Percentiles rank a stretch among this genome's conserved stretches.
phyloP scores from a whole-genome alignment of 164 flowering plant species.

The Chimonanthus salicifolius region DNA sequence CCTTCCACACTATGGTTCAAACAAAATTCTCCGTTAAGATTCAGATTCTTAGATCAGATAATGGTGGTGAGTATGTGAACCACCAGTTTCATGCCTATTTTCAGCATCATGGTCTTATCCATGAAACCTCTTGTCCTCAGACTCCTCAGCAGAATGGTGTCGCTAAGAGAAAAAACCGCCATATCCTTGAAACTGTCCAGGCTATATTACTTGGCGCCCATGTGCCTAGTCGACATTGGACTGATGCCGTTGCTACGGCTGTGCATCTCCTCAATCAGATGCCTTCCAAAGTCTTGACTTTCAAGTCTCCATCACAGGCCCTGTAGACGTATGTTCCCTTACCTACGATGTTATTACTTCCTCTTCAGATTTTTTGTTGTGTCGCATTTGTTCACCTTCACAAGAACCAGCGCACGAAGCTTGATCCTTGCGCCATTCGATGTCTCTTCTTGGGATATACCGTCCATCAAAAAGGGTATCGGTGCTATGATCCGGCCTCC shows the following conservation, averaged over 20 bases:
- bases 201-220: not conserved
- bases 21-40: not conserved
- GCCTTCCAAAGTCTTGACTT: too few species aligned
- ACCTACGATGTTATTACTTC: too few species aligned
- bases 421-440: not conserved
- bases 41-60: not conserved
- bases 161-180: not conserved
- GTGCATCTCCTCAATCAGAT: not conserved
- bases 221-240: not conserved
- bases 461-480: not conserved
- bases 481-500: not conserved
- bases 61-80: conserved; percentile 3
- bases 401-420: not conserved
- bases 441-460: conserved; percentile 6
- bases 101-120: not conserved
- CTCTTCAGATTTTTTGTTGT: not conserved
- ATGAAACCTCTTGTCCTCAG: not conserved
- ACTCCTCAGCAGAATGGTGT: conserved; percentile 1
- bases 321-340: too few species aligned
- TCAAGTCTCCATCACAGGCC: too few species aligned
- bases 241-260: not conserved
- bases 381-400: not conserved
- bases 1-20: not conserved
- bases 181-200: not conserved
- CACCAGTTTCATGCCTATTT: not conserved